Evolutionary conservation across 2,329 filamentous ascomycete species (phyloP).

Genomic region (Aspergillus piperis): DNA sequence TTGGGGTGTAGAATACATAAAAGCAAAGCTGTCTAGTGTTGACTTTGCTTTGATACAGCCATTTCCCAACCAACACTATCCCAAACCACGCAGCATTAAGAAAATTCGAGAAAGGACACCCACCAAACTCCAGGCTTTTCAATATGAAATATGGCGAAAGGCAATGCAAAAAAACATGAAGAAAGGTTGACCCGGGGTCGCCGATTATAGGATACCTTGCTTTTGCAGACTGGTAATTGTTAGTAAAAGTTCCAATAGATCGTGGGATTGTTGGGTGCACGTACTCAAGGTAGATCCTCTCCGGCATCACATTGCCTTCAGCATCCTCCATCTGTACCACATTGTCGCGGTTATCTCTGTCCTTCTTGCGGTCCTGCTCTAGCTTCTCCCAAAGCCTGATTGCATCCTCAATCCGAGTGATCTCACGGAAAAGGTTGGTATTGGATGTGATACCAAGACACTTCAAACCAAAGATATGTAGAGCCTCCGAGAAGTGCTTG

Average conservation of each 20-base stretch:
- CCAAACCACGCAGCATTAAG: conserved; percentile 16
- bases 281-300: conserved; percentile 90
- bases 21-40: conserved; percentile 4
- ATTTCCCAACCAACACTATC: conserved; percentile 20
- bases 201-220: conserved; percentile 72
- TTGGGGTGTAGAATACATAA: conserved; percentile 22
- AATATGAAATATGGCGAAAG: conserved; percentile 15
- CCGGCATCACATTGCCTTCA: conserved; percentile 97
- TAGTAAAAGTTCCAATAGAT: conserved; percentile 20
- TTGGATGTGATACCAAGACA: conserved; percentile 87
- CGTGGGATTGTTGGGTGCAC: conserved; percentile 20
- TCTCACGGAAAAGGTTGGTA: conserved; percentile 87
- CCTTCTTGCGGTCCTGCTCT: conserved; percentile 77
- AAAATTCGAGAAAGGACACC: conserved; percentile 18
- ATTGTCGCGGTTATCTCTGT: conserved; percentile 73
- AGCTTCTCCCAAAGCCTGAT: conserved; percentile 90
- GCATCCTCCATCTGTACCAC: conserved; percentile 98
- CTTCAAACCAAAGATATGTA: conserved; percentile 91
- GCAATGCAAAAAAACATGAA: conserved; percentile 4
- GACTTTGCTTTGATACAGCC: conserved; percentile 12
- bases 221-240: conserved; percentile 65
- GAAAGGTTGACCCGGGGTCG: background rate
- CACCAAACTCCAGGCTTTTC: conserved; percentile 38
- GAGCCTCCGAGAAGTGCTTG: conserved; percentile 95
- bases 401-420: conserved; percentile 88